phyloP scores from a whole-genome alignment of 345 rosid species.

The Kernera saxatilis region DNA sequence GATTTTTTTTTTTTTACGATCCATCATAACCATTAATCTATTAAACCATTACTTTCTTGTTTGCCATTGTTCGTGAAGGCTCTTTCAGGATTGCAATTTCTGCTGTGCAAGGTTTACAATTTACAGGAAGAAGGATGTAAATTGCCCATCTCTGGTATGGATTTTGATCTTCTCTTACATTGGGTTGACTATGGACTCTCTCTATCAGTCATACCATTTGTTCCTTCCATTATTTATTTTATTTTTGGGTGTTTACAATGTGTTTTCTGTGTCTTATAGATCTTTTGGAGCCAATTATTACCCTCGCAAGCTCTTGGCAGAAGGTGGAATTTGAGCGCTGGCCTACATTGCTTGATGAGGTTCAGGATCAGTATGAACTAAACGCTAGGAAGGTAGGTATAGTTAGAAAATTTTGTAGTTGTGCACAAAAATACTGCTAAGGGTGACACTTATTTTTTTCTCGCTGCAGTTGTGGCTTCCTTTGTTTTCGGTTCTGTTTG shows the following conservation, averaged over 20 bases:
- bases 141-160: constrained; percentile 62
- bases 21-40: not conserved
- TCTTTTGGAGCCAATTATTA: constrained; percentile 57
- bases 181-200: not conserved
- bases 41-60: constrained; percentile 7
- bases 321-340: constrained; percentile 77
- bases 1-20: not conserved
- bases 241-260: not conserved
- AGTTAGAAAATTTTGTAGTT: not conserved
- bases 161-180: not conserved
- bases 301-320: constrained; percentile 74
- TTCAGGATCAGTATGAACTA: constrained; percentile 67
- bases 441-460: constrained; percentile 8
- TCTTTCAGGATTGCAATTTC: constrained; percentile 77
- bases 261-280: constrained; percentile 32
- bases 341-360: constrained; percentile 86
- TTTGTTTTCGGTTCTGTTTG: constrained; percentile 65
- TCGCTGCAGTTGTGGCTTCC: constrained; percentile 96
- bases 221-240: not conserved
- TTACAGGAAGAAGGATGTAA: constrained; percentile 67
- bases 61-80: constrained; percentile 44
- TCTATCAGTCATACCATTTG: not conserved
- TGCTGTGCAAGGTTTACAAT: constrained; percentile 48
- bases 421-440: constrained; percentile 6
- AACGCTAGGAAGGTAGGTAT: constrained; percentile 73